These are phyloP conservation scores for Entoloma clypeatum DNA, from an alignment of 1,284 basidiomycete genomes.

Conservation along the genomic window DNA sequence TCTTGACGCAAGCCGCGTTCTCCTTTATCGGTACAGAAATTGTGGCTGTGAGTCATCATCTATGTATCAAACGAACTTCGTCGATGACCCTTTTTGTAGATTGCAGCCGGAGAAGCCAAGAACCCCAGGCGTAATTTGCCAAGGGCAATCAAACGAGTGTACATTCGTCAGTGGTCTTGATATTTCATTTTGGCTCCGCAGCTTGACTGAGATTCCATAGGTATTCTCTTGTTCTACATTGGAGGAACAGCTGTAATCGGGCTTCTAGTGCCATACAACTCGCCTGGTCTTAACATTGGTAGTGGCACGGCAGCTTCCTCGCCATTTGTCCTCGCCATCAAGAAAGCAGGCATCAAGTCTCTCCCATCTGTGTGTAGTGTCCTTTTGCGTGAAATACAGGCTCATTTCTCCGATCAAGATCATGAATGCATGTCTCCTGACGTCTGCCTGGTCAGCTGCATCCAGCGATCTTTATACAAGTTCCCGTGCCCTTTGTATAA, in stretches of 20 bases:
- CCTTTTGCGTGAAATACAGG: slow-evolving; percentile 1
- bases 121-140: slow-evolving; percentile 68
- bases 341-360: slow-evolving; percentile 69
- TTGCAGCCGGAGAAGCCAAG: slow-evolving; percentile 78
- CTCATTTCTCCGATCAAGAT: slow-evolving; percentile 38
- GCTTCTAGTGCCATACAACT: slow-evolving; percentile 70
- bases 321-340: slow-evolving; percentile 83
- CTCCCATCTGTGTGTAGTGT: slow-evolving; percentile 52
- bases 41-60: slow-evolving; percentile 64
- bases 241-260: slow-evolving; percentile 66
- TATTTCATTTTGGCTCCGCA: slow-evolving; percentile 12
- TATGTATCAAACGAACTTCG: no score
- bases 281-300: slow-evolving; percentile 49
- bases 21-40: slow-evolving; percentile 80
- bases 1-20: slow-evolving; percentile 77
- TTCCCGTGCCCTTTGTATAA: slow-evolving; percentile 75
- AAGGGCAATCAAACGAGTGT: slow-evolving; percentile 67
- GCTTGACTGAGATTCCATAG: slow-evolving; percentile 15
- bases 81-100: slow-evolving; percentile 35
- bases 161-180: slow-evolving; percentile 49
- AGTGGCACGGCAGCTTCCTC: slow-evolving; percentile 64
- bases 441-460: slow-evolving; percentile 84
- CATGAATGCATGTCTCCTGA: slow-evolving; percentile 84
- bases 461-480: slow-evolving; percentile 81
- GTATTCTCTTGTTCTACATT: slow-evolving; percentile 68